Evolutionary conservation across 768 basidiomycete genomes (phyloP).

Genomic region (Leccinum incarnatum): DNA sequence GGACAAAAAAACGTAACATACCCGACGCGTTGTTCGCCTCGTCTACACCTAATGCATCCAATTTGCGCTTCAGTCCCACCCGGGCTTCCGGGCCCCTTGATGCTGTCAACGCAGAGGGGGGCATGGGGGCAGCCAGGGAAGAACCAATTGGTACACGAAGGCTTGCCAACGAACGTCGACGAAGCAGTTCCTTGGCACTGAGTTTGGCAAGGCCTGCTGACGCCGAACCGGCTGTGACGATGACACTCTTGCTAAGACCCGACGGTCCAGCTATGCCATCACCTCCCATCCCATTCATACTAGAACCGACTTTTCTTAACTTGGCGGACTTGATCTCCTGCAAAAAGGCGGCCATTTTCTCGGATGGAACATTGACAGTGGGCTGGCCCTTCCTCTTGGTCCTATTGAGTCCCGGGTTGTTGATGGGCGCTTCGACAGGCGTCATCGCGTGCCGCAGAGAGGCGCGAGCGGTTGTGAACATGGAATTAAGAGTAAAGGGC

Average conservation of each 20-base stretch:
- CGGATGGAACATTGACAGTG: slow-evolving; percentile 68
- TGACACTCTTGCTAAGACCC: slow-evolving; percentile 31
- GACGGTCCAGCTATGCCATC: slow-evolving; percentile 27
- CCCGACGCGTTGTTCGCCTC: slow-evolving; percentile 33
- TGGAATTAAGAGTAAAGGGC: slow-evolving; percentile 30
- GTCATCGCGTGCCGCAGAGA: slow-evolving; percentile 50
- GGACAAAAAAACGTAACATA: slow-evolving; percentile 24
- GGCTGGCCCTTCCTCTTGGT: slow-evolving; percentile 54
- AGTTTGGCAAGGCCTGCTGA: slow-evolving; percentile 10
- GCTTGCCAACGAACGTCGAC: slow-evolving; percentile 26
- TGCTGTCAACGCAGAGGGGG: slow-evolving; percentile 3
- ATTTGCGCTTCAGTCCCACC: slow-evolving; percentile 33
- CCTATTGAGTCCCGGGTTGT: slow-evolving; percentile 37
- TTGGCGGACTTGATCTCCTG: slow-evolving; percentile 76
- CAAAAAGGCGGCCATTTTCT: slow-evolving; percentile 82
- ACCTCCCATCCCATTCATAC: slow-evolving; percentile 14
- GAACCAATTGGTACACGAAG: slow-evolving; percentile 27
- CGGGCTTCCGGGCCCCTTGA: slow-evolving; percentile 9
- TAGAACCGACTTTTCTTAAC: slow-evolving; percentile 53
- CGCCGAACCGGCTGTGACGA: slow-evolving; percentile 3
- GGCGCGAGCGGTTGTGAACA: slow-evolving; percentile 64
- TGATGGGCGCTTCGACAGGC: slow-evolving; percentile 70
- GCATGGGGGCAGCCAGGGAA: slow-evolving; percentile 20
- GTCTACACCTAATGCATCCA: slow-evolving; percentile 20
- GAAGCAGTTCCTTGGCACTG: slow-evolving; percentile 18